Evolutionary conservation across 2,329 filamentous ascomycete genomes (phyloP), one percentile per base, ranked within the genome.

Genomic region (Myriosclerotinia curreyana): DNA sequence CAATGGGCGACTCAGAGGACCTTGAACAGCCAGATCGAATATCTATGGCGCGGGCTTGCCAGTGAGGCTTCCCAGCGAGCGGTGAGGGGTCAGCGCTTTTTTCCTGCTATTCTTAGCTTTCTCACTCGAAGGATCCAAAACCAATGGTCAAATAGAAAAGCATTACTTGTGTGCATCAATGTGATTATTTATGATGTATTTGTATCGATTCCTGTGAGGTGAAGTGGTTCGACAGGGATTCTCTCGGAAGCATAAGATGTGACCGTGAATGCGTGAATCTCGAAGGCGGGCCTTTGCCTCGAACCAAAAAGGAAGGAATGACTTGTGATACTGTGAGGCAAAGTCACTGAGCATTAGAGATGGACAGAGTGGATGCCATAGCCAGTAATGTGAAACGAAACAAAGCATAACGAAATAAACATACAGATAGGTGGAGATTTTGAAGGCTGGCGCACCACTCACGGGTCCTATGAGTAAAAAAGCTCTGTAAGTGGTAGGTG

Each of bases 1-100:
- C 71, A 72, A 71, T 67, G 71, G 69, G 69, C 71, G 75, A 68
- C 65, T 68, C 59, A 72, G 63, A 65, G 71, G 71, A 65, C 68
- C 71, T 76, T 76, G 75, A 72, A 77, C 73, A 76, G 76, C 76
- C 77, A 78, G 76, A 73, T 72, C 75, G 76, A 75, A 70, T 66
- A 54, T 58, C 49, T 66, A 49, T 65, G 59, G 31, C 65, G 63
- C 68, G 65, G 66, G 69, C 66, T 65, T 71, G 68, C 70, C 69
- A 70, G 69, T 69, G 61, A 69, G 69, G 67, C 67, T 64, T 70
- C 65, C 68, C 68, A 67, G 64, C 64, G 66, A 68, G 66, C 67
- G 68, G 66, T 69, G 65, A 68, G 62, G 62, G 61, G 64, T 68
- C 67, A 71, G 66, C 64, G 60, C 64, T 60, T 65, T 44, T 55